Base-by-base conservation (phyloP, 2,329 filamentous ascomycete species). In the Truncatella angustata region DNA sequence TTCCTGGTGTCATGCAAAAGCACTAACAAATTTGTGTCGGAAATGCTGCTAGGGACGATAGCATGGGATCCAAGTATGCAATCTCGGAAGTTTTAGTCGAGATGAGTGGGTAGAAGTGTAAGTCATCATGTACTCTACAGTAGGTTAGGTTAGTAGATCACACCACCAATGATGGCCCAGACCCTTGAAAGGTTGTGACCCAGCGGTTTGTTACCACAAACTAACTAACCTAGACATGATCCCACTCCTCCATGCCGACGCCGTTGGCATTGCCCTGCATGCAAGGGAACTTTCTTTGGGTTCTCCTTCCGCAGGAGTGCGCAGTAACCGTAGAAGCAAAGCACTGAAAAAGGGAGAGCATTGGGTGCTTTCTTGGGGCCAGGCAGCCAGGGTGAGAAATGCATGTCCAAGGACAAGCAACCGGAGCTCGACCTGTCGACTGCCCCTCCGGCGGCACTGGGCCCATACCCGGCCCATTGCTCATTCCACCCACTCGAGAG, bases 171-270 rank as follows among this genome's bases (percentile, higher is more conserved):
- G 37, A 21, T 18, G 37, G 18, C n/a, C 37, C 37, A 40, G 21
- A 40, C 37, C 37, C 28, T 32, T 32, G 28, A 14, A n/a, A n/a
- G 28, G 7, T 32, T 44, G 40, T 30, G 40, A 44, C 40, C 40
- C 40, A 28, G 40, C 40, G 40, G 21, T 44, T 44, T 44, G 40
- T 21, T 44, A 21, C 28, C n/a, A n/a, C n/a, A n/a, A n/a, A n/a
- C n/a, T n/a, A n/a, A n/a, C n/a, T n/a, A n/a, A n/a, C n/a, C n/a
- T n/a, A n/a, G 28, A 9, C 14, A 32, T 44, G 40, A 26, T 44
- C 24, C 40, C 40, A 44, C 28, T 44, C n/a, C n/a, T n/a, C n/a
- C 40, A 44, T 44, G 40, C 40, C 40, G 21, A 10, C 40, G 40
- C 23, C 21, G 21, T 44, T 11, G 20, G 21, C 21, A 44, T 24